Base-by-base conservation (phyloP, 2,329 filamentous ascomycete genomes). In the Penicillium sp. region DNA sequence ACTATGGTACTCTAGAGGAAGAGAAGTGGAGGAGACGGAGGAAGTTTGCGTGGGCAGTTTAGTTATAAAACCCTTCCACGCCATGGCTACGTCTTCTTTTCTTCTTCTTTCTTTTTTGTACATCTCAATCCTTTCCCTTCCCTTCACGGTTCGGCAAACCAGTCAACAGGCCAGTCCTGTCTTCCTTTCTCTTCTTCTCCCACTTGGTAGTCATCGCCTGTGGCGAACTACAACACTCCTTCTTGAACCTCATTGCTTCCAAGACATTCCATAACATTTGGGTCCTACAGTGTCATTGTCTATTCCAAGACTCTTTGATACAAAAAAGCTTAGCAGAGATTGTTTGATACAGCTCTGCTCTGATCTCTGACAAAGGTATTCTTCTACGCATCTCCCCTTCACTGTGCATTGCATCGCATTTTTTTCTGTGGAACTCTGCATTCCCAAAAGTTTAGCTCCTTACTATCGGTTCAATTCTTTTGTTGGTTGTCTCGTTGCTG, bases 161-260 rank as follows among this genome's bases (percentile, higher is more conserved):
- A 25, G 19, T 5, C 28, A 58, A 63, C 72, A 72, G 75, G 74
- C 75, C 66, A 75, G 75, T 70, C 74, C 73, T 76, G 71, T 72
- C 60, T 71, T 66, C 58, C 66, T 68, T 70, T 72, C 66, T 59
- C 62, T 74, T 64, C 65, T 64, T 66, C 60, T 33, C 49, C 65
- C 57, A 65, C 63, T 66, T 67, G 64, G 63, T 73, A 66, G 62
- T 68, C 53, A 59, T 68, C 70, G 73, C 72, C 73, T 74, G 73
- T 69, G 72, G 73, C 73, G 70, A 62, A 69, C 69, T 68, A 63
- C 65, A 57, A 68, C 69, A 66, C 67, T 72, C 70, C 64, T 73
- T 74, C 59, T 19, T 42, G 52, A 57, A 40, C 57, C 4, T 59
- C 53, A 42, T 52, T 30, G 49, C 43, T 52, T 51, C 45, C 43